Evolutionary conservation across 257 asterid genomes (phyloP).

Genomic region (Anisodus tanguticus): DNA sequence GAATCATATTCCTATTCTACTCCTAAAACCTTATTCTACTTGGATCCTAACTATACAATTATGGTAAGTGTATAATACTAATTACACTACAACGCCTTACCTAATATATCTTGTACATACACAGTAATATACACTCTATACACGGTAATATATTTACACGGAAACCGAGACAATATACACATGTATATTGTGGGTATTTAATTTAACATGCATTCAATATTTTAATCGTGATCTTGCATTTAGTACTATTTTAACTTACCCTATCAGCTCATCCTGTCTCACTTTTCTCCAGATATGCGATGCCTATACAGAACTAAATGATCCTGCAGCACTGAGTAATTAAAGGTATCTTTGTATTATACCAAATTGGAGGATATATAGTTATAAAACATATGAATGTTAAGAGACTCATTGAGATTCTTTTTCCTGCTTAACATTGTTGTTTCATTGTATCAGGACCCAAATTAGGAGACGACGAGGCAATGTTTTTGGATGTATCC

Average conservation of each 20-base stretch:
- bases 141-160: too few relatives aligned
- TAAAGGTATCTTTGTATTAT: neutral
- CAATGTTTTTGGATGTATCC: conserved; percentile 26
- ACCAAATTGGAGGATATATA: neutral
- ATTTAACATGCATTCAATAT: neutral
- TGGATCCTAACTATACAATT: too few relatives aligned
- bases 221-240: neutral
- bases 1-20: too few relatives aligned
- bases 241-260: neutral
- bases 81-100: too few relatives aligned
- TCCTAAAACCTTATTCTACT: too few relatives aligned
- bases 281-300: conserved; percentile 19
- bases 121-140: too few relatives aligned
- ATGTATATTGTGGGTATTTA: too few relatives aligned
- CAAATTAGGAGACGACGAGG: conserved; percentile 30
- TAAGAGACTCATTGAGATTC: neutral
- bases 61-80: too few relatives aligned
- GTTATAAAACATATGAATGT: neutral
- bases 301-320: conserved; percentile 27
- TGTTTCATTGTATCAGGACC: neutral
- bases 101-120: too few relatives aligned
- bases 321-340: conserved; percentile 25
- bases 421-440: neutral
- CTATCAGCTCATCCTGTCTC: neutral
- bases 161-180: too few relatives aligned